A percentile compares a stretch with the other conserved stretches of the same genome.
Conservation (phyloP, 306 rosid species). For the Luffa acutangula region DNA sequence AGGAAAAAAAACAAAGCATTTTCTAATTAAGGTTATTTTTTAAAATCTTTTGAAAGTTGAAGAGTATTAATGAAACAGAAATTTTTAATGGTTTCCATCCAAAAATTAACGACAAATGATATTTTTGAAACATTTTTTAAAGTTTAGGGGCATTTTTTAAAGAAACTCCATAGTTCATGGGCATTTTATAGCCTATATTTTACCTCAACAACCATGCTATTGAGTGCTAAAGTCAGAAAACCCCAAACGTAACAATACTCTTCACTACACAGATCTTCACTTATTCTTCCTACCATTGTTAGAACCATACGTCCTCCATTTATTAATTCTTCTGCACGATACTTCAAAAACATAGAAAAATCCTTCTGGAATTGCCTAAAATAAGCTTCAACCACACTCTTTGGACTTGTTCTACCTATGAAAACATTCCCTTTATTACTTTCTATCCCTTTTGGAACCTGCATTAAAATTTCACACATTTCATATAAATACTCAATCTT, state of each 20-base stretch:
- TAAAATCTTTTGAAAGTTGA: too few species aligned
- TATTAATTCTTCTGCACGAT: background rate
- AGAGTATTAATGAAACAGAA: too few species aligned
- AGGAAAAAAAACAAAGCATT: too few species aligned
- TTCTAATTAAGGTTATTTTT: too few species aligned
- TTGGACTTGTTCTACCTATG: background rate
- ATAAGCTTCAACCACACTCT: background rate
- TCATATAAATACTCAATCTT: too few species aligned
- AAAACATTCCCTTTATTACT: background rate
- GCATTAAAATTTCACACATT: background rate
- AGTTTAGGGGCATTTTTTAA: too few species aligned
- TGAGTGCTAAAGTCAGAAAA: conserved; percentile 18
- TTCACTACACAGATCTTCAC: background rate
- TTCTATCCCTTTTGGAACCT: background rate
- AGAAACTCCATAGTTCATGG: too few species aligned
- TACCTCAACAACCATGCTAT: conserved; percentile 39
- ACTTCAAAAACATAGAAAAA: background rate
- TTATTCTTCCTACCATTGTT: conserved; percentile 15
- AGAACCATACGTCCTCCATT: background rate
- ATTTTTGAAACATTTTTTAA: too few species aligned
- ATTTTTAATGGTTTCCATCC: too few species aligned
- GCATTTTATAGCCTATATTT: too few species aligned
- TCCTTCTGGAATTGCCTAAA: background rate
- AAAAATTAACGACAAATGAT: too few species aligned
- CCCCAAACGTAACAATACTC: background rate